Evolutionary conservation across 192 early-diverging fungal species (phyloP), one percentile per base, ranked within the genome.

Genomic region (Anaeromyces robustus): DNA sequence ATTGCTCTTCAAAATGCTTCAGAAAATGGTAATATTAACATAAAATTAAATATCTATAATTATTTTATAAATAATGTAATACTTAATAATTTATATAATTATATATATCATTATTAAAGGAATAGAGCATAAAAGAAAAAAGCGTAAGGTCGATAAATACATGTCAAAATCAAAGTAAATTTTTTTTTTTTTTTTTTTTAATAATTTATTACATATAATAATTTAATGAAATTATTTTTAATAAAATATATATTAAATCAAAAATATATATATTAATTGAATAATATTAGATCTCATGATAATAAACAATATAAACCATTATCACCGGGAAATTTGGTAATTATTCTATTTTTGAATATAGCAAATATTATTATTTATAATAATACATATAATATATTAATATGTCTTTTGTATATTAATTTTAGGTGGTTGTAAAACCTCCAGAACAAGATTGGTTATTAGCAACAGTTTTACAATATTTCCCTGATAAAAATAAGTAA

Each of bases 391-490:
- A 80, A 29, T 68, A 14, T 29, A 30, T 77, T 29, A 7, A 1
- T 12, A 80, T 30, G 78, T 14, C 14, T 32, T 80, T 17, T 18
- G 31, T 83, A 29, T 22, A 52, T 30, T 16, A 59, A 12, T 18
- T 31, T 22, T 68, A 86, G 41, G 86, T 87, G 16, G 86, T 82
- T 26, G 82, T 84, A 11, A 79, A 78, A 22, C 86, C 86, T 9
- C 59, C 30, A 77, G 77, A 43, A 31, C 52, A 85, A 26, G 86
- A 87, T 41, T 87, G 85, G 85, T 83, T 88, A 29, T 52, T 88
- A 77, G 87, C 83, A 14, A 83, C 37, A 14, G 80, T 88, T 16
- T 30, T 86, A 29, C 29, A 78, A 30, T 88, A 80, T 77, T 29
- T 83, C 4, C 79, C 86, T 16, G 86, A 87, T 30, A 80, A 80